A percentile compares a stretch with the other conserved stretches of the same genome.
These are phyloP conservation scores for Solanum paucissectum DNA, from an alignment of 257 asterid genomes.

Conservation along the genomic window DNA sequence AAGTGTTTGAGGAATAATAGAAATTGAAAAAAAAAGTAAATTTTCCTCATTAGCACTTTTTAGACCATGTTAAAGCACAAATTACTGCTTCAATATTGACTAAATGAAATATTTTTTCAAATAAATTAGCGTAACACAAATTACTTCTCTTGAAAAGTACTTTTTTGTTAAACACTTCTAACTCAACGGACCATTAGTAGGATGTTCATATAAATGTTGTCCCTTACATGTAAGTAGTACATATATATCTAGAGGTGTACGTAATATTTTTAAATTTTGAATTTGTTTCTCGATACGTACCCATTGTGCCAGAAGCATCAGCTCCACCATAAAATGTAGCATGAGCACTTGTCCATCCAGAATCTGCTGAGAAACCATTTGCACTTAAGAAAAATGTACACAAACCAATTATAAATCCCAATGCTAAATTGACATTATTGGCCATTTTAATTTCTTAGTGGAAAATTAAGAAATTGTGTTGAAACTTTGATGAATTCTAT, in stretches of 20 bases:
- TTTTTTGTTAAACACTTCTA: background rate
- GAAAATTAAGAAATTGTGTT: background rate
- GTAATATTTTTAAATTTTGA: background rate
- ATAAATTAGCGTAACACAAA: background rate
- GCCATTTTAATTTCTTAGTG: background rate
- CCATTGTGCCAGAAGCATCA: constrained; percentile 9
- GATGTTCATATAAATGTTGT: background rate
- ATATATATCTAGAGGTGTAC: background rate
- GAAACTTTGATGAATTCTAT: background rate
- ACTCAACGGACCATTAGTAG: background rate
- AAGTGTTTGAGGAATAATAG: background rate
- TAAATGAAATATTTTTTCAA: background rate
- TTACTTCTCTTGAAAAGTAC: background rate
- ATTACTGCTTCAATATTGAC: background rate
- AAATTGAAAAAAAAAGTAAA: too few relatives aligned
- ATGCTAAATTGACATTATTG: background rate
- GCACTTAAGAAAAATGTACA: background rate
- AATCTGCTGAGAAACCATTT: background rate
- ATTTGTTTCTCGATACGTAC: background rate
- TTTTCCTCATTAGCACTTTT: too few relatives aligned
- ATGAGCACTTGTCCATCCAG: constrained; percentile 5
- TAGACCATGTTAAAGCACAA: background rate
- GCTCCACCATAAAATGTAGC: constrained; percentile 6
- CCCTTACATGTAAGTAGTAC: background rate
- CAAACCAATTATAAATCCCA: background rate